Conservation (phyloP, 2,329 filamentous ascomycete genomes). For the Chaetomiaceae sp. region DNA sequence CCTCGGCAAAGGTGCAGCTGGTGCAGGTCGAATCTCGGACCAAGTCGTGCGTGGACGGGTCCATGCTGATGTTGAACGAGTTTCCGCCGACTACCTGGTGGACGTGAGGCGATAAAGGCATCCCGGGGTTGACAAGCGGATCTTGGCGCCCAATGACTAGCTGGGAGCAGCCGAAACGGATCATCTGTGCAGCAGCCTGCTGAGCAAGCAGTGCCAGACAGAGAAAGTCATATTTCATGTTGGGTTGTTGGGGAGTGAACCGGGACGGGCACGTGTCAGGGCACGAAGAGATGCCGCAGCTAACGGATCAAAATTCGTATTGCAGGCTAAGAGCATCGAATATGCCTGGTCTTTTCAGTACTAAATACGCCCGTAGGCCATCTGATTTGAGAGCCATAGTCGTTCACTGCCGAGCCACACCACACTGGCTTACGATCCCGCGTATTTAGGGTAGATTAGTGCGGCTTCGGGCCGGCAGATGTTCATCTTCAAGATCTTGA, state of each 20-base stretch:
- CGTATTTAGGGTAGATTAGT: slow-evolving; percentile 3
- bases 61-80: slow-evolving; percentile 24
- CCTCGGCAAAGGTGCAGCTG: slow-evolving; percentile 23
- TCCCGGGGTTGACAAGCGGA: slow-evolving; percentile 23
- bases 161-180: slow-evolving; percentile 29
- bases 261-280: too few species aligned
- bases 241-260: neutral
- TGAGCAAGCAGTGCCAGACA: slow-evolving; percentile 14
- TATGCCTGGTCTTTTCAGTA: too few species aligned
- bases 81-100: slow-evolving; percentile 25
- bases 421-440: neutral
- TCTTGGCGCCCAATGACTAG: slow-evolving; percentile 27
- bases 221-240: slow-evolving; percentile 11
- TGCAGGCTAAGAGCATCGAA: too few species aligned
- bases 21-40: slow-evolving; percentile 21
- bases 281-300: too few species aligned
- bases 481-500: neutral
- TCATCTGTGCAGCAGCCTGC: slow-evolving; percentile 15
- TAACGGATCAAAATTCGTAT: too few species aligned
- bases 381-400: slow-evolving; percentile 7
- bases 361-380: slow-evolving; percentile 10
- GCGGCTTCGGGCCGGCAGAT: slow-evolving; percentile 11
- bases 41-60: slow-evolving; percentile 20
- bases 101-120: slow-evolving; percentile 20
- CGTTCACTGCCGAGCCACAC: slow-evolving; percentile 10